Conservation (phyloP, 306 rosid genomes). For the Albizia julibrissin region DNA sequence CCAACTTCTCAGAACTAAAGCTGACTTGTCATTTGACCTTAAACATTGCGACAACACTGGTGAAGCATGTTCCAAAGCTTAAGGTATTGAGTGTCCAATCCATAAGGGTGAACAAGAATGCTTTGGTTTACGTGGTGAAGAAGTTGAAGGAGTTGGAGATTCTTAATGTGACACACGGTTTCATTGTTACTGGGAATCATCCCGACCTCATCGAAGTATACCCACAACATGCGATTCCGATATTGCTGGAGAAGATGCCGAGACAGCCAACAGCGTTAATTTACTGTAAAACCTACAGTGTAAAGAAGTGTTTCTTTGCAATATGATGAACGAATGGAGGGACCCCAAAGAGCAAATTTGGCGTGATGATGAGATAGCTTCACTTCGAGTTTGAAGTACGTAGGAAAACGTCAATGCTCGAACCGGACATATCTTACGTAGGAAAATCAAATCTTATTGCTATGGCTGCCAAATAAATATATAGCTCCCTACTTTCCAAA, state of each 20-base stretch:
- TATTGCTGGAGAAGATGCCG: not conserved
- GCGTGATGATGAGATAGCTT: not conserved
- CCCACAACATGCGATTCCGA: not conserved
- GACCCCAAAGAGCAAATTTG: not conserved
- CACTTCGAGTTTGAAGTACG: not conserved
- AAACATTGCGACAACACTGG: conserved; percentile 1
- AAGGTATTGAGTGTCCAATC: conserved; percentile 28
- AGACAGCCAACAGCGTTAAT: not conserved
- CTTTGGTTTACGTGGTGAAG: not conserved
- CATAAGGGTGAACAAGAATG: conserved; percentile 13
- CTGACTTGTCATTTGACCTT: not conserved
- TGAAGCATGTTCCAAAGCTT: conserved; percentile 3
- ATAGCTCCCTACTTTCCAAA: too few relatives aligned
- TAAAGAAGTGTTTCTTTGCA: not conserved
- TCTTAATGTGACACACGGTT: not conserved
- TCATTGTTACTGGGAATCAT: not conserved
- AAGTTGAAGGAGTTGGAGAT: conserved; percentile 17
- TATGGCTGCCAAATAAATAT: too few relatives aligned
- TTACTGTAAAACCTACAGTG: not conserved
- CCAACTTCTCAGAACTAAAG: conserved; percentile 15
- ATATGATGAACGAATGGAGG: not conserved
- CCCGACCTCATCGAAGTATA: not conserved
- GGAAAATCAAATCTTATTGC: not conserved
- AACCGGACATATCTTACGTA: not conserved
- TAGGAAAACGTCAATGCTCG: not conserved